A percentile compares a stretch with the other conserved stretches of the same genome.
phyloP scores from a whole-genome alignment of 192 early-diverging fungal species.

The Dimargaris xerosporica region DNA sequence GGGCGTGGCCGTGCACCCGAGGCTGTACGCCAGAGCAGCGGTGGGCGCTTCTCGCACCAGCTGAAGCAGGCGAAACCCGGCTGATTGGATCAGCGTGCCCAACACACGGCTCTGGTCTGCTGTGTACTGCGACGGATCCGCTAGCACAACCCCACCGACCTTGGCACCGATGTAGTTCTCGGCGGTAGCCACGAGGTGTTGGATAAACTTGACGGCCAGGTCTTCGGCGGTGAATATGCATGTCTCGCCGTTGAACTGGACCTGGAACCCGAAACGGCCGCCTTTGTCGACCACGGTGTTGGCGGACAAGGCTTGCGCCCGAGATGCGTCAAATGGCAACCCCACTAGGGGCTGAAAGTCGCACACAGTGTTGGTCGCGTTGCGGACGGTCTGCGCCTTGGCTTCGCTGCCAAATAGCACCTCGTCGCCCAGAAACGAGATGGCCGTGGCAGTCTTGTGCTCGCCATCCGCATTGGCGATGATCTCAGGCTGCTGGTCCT shows the following conservation, averaged over 20 bases:
- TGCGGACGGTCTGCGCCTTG: conserved; percentile 69
- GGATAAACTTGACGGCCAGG: conserved; percentile 64
- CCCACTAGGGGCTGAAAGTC: conserved; percentile 81
- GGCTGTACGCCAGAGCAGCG: conserved; percentile 72
- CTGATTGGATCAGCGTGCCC: conserved; percentile 43
- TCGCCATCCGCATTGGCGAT: conserved; percentile 99
- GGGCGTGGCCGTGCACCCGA: conserved; percentile 32
- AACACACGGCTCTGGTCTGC: conserved; percentile 55
- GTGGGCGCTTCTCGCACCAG: conserved; percentile 81
- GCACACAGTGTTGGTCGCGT: conserved; percentile 78
- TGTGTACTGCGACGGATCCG: conserved; percentile 74
- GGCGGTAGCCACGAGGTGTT: conserved; percentile 70
- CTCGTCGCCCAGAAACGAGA: conserved; percentile 84
- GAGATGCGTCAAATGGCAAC: conserved; percentile 18
- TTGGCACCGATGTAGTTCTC: conserved; percentile 67
- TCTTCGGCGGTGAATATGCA: conserved; percentile 52
- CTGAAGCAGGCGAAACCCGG: conserved; percentile 67
- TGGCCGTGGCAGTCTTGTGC: conserved; percentile 82
- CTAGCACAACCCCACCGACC: conserved; percentile 71
- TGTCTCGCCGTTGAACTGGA: conserved; percentile 39
- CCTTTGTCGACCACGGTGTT: conserved; percentile 39
- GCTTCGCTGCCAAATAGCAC: conserved; percentile 68
- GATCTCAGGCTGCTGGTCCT: conserved; percentile 53
- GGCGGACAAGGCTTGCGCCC: conserved; percentile 28
- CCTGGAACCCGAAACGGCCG: conserved; percentile 42